These are phyloP conservation scores for Stenogyne calaminthoides DNA, from an alignment of 305 asterid genomes.

Conservation along the genomic window DNA sequence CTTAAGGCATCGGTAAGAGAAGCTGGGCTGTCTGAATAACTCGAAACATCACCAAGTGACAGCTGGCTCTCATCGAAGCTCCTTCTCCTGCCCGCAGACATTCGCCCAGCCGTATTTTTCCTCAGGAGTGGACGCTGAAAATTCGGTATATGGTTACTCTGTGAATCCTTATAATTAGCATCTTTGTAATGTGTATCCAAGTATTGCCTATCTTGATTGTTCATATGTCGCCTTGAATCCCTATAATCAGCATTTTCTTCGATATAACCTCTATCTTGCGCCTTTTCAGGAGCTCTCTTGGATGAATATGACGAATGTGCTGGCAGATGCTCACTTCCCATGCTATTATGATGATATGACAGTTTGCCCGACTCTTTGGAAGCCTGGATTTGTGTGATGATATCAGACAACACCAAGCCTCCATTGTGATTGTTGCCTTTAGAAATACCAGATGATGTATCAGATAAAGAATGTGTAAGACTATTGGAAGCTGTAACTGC, in stretches of 20 bases:
- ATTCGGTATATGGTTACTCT: conserved; percentile 69
- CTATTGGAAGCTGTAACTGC: conserved; percentile 96
- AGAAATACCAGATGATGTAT: conserved; percentile 56
- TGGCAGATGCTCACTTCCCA: conserved; percentile 61
- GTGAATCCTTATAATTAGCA: conserved; percentile 69
- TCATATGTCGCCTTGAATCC: conserved; percentile 71
- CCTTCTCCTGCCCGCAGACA: conserved; percentile 88
- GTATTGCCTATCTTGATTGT: conserved; percentile 74
- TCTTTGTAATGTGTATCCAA: conserved; percentile 67
- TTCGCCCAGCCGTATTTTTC: conserved; percentile 80
- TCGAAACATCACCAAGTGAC: conserved; percentile 71
- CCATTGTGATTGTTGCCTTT: conserved; percentile 81
- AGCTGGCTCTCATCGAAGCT: conserved; percentile 97
- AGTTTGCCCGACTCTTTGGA: conserved; percentile 80
- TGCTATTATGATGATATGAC: conserved; percentile 61
- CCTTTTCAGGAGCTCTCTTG: conserved; percentile 81
- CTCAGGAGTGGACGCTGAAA: conserved; percentile 95
- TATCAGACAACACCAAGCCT: conserved; percentile 87
- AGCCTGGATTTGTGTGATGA: conserved; percentile 92
- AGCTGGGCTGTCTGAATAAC: conserved; percentile 81
- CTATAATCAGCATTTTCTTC: conserved; percentile 78
- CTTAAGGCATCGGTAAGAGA: conserved; percentile 89
- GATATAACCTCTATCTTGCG: conserved; percentile 58
- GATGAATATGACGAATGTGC: conserved; percentile 66
- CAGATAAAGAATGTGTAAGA: conserved; percentile 57